Evolutionary conservation across 768 basidiomycete genomes (phyloP).

Genomic region (Russula vinacea): DNA sequence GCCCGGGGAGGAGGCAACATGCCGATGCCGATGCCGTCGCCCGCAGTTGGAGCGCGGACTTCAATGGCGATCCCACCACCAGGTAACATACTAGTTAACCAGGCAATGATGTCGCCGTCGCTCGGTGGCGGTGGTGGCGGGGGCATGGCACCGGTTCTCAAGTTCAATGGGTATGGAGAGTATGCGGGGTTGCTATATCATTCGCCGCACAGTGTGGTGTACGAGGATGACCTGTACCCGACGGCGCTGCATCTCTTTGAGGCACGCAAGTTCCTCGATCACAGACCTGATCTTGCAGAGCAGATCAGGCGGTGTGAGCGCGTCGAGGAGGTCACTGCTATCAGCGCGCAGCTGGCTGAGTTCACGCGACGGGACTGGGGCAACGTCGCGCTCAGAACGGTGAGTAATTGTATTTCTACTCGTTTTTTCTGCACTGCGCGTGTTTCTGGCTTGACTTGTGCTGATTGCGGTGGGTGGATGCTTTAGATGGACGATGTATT

Average conservation of each 20-base stretch:
- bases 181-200: slow-evolving; percentile 59
- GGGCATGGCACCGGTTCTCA: slow-evolving; percentile 20
- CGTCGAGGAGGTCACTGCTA: slow-evolving; percentile 40
- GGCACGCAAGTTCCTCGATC: slow-evolving; percentile 62
- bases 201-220: slow-evolving; percentile 60
- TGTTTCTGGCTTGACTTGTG: background rate
- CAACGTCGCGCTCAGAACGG: slow-evolving; percentile 47
- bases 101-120: background rate
- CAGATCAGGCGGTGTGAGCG: slow-evolving; percentile 47
- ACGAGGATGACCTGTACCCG: slow-evolving; percentile 54
- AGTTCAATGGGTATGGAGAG: slow-evolving; percentile 38
- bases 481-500: slow-evolving; percentile 66
- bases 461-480: background rate
- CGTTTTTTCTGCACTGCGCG: background rate
- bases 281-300: slow-evolving; percentile 52
- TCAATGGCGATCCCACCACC: background rate
- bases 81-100: background rate
- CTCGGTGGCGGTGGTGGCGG: slow-evolving; percentile 5
- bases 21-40: slow-evolving; percentile 18
- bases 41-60: background rate
- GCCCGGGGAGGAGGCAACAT: background rate
- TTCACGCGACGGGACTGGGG: slow-evolving; percentile 58
- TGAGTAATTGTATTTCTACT: slow-evolving; percentile 36
- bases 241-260: slow-evolving; percentile 75
- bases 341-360: slow-evolving; percentile 35